These are phyloP conservation scores for Cercophora scortea DNA, from an alignment of 495 filamentous ascomycete genomes.

Conservation along the genomic window DNA sequence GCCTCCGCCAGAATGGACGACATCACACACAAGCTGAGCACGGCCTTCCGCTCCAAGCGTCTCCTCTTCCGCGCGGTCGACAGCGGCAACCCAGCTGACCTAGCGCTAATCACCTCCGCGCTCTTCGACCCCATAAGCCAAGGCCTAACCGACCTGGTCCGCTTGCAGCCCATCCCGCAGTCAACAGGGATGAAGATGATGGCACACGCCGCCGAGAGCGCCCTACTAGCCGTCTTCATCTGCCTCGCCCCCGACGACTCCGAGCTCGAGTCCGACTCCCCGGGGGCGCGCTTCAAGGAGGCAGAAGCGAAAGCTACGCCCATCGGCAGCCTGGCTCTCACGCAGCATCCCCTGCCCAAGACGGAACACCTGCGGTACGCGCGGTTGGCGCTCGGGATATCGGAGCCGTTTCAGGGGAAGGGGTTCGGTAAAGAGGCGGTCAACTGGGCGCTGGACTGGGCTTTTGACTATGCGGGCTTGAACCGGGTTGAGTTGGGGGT, in stretches of 20 bases:
- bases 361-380: constrained; percentile 22
- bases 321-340: constrained; percentile 19
- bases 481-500: constrained; percentile 28
- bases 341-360: constrained; percentile 2
- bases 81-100: constrained; percentile 2
- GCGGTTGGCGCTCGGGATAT: constrained; percentile 26
- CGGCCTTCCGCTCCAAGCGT: constrained; percentile 20
- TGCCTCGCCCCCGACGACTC: constrained; percentile 11
- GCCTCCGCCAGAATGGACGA: constrained; percentile 1
- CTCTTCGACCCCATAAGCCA: constrained; percentile 1
- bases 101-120: constrained; percentile 7
- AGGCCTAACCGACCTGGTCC: too few relatives aligned
- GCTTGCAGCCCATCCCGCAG: too few relatives aligned
- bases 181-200: too few relatives aligned
- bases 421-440: constrained; percentile 44
- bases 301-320: constrained; percentile 3
- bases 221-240: constrained; percentile 24
- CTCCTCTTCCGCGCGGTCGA: constrained; percentile 27
- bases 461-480: constrained; percentile 31
- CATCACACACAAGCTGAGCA: background rate
- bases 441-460: constrained; percentile 39
- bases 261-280: background rate
- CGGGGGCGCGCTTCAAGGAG: background rate
- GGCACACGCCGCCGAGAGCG: constrained; percentile 5
- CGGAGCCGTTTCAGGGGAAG: constrained; percentile 23